These are phyloP conservation scores for Dactylellina haptotyla DNA, from an alignment of 2,329 filamentous ascomycete species.

Conservation along the genomic window DNA sequence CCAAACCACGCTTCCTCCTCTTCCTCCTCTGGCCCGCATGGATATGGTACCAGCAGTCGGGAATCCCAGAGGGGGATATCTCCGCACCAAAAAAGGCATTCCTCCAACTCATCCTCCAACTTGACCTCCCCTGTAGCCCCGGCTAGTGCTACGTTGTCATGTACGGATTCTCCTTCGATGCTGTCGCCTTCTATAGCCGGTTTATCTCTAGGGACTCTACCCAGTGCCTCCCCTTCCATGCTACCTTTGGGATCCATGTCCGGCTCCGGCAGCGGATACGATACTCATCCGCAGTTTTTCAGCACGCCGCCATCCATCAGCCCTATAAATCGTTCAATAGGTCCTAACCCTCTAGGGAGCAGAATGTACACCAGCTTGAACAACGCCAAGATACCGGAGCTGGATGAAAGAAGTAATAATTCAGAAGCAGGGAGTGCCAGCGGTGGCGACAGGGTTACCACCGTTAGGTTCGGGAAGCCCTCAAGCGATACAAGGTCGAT, in stretches of 20 bases:
- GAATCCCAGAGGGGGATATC: conserved; percentile 34
- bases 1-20: conserved; percentile 18
- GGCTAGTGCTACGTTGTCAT: neutral
- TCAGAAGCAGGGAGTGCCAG: conserved; percentile 14
- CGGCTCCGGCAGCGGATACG: conserved; percentile 32
- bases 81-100: conserved; percentile 39
- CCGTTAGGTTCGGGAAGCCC: conserved; percentile 48
- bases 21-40: too few relatives aligned
- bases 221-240: neutral
- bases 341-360: conserved; percentile 7
- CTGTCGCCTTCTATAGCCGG: conserved; percentile 26
- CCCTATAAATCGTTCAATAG: conserved; percentile 4
- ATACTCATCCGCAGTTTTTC: conserved; percentile 47
- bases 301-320: conserved; percentile 43
- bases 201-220: conserved; percentile 17
- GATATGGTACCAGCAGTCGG: conserved; percentile 1
- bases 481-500: conserved; percentile 31
- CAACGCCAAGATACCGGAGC: conserved; percentile 28
- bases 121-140: conserved; percentile 31
- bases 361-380: conserved; percentile 28
- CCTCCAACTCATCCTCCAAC: conserved; percentile 14
- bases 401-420: conserved; percentile 22
- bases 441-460: conserved; percentile 44
- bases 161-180: conserved; percentile 32
- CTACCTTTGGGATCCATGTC: conserved; percentile 22